A percentile compares a stretch with the other conserved stretches of the same genome.
These are phyloP conservation scores for Fusarium illudens DNA, from an alignment of 2,329 filamentous ascomycete genomes.

Conservation along the genomic window DNA sequence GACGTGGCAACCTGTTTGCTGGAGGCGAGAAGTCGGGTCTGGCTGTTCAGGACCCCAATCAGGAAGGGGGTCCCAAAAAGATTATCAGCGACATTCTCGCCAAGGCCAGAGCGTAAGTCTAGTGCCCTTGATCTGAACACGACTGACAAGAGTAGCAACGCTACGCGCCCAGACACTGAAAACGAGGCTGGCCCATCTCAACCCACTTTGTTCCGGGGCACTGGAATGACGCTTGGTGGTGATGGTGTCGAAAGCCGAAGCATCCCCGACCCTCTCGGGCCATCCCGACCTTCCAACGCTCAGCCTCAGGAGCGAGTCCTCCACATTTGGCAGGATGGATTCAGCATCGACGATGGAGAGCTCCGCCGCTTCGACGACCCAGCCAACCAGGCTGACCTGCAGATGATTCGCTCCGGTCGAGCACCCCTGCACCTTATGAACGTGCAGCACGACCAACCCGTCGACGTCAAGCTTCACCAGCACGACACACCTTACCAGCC, in stretches of 20 bases:
- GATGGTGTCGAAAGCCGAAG: constrained; percentile 76
- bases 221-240: constrained; percentile 79
- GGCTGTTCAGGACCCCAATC: constrained; percentile 70
- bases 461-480: constrained; percentile 81
- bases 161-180: constrained; percentile 62
- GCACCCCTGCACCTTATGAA: constrained; percentile 82
- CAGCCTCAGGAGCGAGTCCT: constrained; percentile 72
- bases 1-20: constrained; percentile 76
- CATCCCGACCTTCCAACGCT: constrained; percentile 40
- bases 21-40: constrained; percentile 85
- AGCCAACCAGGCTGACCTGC: constrained; percentile 73
- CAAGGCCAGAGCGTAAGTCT: constrained; percentile 67
- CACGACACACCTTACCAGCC: constrained; percentile 75
- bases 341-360: constrained; percentile 84
- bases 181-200: constrained; percentile 61
- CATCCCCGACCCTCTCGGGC: constrained; percentile 67
- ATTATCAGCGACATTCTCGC: constrained; percentile 71
- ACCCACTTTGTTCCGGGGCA: constrained; percentile 69
- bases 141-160: constrained; percentile 59
- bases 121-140: not conserved
- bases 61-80: constrained; percentile 59
- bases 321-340: constrained; percentile 85
- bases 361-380: constrained; percentile 83
- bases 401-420: constrained; percentile 79
- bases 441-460: constrained; percentile 75